Percentiles rank a stretch among this genome's conserved stretches.
Evolutionary conservation across 2,329 filamentous ascomycete species (phyloP).

Genomic region (Colletotrichum karsti): DNA sequence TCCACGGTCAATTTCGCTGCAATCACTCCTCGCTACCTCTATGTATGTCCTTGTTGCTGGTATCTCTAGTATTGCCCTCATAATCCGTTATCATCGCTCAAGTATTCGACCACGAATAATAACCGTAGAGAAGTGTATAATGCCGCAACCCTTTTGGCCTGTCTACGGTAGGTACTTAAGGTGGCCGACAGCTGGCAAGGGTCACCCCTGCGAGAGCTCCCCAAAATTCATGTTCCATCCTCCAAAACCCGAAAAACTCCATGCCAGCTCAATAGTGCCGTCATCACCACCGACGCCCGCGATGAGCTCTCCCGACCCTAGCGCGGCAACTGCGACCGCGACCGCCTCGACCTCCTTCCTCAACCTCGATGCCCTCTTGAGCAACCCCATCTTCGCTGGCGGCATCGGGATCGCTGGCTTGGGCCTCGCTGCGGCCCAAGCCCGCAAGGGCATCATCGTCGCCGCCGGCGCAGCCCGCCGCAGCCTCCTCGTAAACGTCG

Average conservation of each 20-base stretch:
- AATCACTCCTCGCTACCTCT: too few species aligned
- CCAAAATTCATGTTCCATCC: slow-evolving; percentile 12
- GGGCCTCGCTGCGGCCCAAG: slow-evolving; percentile 82
- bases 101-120: too few species aligned
- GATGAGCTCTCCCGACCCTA: slow-evolving; percentile 11
- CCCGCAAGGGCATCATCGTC: slow-evolving; percentile 78
- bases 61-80: too few species aligned
- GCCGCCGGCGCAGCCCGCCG: slow-evolving; percentile 79
- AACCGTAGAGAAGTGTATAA: too few species aligned
- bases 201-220: background rate
- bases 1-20: too few species aligned
- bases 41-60: too few species aligned
- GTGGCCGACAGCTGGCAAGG: too few species aligned
- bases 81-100: too few species aligned
- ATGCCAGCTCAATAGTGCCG: slow-evolving; percentile 1
- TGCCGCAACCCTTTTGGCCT: too few species aligned
- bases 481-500: slow-evolving; percentile 91
- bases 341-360: background rate
- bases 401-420: slow-evolving; percentile 92
- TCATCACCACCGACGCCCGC: slow-evolving; percentile 5
- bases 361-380: slow-evolving; percentile 66
- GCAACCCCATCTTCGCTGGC: slow-evolving; percentile 71
- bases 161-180: too few species aligned
- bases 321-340: background rate
- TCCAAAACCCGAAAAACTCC: background rate